Evolutionary conservation across 352 stramenopile species (phyloP).

Genomic region (Phytopythium helicoides): DNA sequence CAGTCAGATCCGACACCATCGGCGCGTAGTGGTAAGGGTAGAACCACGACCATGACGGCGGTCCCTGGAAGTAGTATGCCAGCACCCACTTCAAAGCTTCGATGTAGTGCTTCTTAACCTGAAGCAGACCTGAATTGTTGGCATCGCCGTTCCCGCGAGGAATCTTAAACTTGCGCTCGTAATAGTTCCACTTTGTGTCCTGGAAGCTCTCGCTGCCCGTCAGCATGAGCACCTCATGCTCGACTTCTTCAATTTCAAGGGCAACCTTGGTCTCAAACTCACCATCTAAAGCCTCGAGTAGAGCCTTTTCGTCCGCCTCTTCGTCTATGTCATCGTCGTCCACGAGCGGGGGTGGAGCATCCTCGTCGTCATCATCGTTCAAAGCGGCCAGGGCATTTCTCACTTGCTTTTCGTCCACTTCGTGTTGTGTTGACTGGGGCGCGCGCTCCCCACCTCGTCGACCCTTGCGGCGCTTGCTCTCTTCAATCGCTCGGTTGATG

Average conservation of each 20-base stretch:
- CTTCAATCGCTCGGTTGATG: conserved; percentile 58
- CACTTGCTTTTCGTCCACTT: conserved; percentile 46
- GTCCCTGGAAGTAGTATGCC: conserved; percentile 90
- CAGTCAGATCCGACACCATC: conserved; percentile 97
- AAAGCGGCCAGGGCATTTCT: conserved; percentile 45
- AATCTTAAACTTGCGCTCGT: conserved; percentile 79
- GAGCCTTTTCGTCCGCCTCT: conserved; percentile 46
- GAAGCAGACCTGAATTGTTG: conserved; percentile 44
- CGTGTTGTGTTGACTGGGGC: conserved; percentile 25
- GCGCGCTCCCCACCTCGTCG: conserved; percentile 19
- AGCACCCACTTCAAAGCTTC: conserved; percentile 80
- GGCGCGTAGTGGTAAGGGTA: conserved; percentile 99
- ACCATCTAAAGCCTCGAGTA: conserved; percentile 63
- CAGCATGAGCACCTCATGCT: conserved; percentile 51
- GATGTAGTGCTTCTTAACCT: conserved; percentile 77
- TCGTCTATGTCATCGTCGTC: conserved; percentile 50
- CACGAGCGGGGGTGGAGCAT: conserved; percentile 23
- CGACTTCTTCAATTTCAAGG: conserved; percentile 34
- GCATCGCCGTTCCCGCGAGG: conserved; percentile 52
- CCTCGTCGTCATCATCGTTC: conserved; percentile 38
- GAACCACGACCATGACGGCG: conserved; percentile 98
- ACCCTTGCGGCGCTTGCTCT: conserved; percentile 39
- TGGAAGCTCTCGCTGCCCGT: conserved; percentile 72
- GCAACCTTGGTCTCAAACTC: conserved; percentile 42
- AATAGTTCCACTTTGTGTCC: conserved; percentile 86